These are phyloP conservation scores for Sugiyamaella valdiviana DNA, from an alignment of 805 yeast species.

Conservation along the genomic window DNA sequence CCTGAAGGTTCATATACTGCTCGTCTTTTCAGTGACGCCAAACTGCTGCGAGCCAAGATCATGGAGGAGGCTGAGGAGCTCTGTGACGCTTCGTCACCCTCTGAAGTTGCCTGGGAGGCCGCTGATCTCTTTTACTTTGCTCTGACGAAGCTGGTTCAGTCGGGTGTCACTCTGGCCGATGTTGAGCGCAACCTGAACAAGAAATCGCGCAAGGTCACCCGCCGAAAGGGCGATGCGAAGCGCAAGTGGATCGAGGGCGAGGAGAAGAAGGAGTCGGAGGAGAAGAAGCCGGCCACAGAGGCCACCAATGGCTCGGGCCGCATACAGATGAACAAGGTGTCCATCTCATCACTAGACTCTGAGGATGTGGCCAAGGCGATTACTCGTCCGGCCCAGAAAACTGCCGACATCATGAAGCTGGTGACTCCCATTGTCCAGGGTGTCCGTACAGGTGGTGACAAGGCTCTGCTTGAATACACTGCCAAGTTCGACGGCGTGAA, in stretches of 20 bases:
- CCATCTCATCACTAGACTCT: constrained; percentile 35
- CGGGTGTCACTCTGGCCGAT: constrained; percentile 74
- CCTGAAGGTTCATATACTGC: constrained; percentile 94
- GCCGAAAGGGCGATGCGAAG: constrained; percentile 96
- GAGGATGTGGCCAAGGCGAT: constrained; percentile 55
- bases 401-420: constrained; percentile 85
- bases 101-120: constrained; percentile 90
- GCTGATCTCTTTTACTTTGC: constrained; percentile 81
- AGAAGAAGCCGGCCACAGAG: constrained; percentile 16
- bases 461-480: constrained; percentile 81
- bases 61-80: constrained; percentile 96
- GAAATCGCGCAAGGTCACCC: constrained; percentile 78
- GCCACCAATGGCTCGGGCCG: constrained; percentile 10
- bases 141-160: constrained; percentile 56
- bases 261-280: constrained; percentile 13
- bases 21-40: constrained; percentile 73
- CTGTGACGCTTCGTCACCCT: constrained; percentile 66
- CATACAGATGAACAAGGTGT: constrained; percentile 48
- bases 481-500: constrained; percentile 84
- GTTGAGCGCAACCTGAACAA: constrained; percentile 78
- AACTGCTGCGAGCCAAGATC: constrained; percentile 71
- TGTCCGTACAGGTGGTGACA: constrained; percentile 74
- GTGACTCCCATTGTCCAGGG: constrained; percentile 83
- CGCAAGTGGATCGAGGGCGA: constrained; percentile 52
- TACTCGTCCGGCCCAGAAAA: constrained; percentile 91